Conservation (phyloP, 2,329 filamentous ascomycete genomes). For the Pezizomycotina sp. region DNA sequence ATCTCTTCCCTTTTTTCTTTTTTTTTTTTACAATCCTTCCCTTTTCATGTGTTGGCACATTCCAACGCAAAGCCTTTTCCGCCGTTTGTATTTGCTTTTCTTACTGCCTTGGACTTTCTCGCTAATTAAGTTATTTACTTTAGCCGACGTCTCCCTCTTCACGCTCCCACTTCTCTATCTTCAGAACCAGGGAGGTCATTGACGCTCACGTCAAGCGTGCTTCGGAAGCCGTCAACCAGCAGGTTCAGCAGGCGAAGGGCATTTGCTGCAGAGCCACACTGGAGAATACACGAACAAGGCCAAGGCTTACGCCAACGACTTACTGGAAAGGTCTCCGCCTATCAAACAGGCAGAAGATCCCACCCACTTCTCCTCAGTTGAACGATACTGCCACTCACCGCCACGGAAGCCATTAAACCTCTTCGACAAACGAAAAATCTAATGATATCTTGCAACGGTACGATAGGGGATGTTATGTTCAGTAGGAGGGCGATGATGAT, state of each 20-base stretch:
- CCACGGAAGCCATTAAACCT: background rate
- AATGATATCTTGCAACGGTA: too few relatives aligned
- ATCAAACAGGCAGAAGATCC: constrained; percentile 40
- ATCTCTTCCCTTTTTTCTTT: too few relatives aligned
- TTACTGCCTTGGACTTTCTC: too few relatives aligned
- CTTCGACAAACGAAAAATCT: too few relatives aligned
- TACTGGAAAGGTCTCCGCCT: constrained; percentile 43
- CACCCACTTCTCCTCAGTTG: constrained; percentile 22
- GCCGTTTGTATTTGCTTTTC: too few relatives aligned
- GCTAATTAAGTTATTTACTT: constrained; percentile 1
- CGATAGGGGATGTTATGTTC: too few relatives aligned
- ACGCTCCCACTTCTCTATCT: constrained; percentile 47
- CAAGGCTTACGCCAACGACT: constrained; percentile 52
- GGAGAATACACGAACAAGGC: constrained; percentile 45
- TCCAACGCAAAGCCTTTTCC: too few relatives aligned
- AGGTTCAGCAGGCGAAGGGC: constrained; percentile 47
- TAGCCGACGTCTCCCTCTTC: constrained; percentile 42
- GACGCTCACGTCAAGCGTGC: constrained; percentile 45
- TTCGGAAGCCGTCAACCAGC: constrained; percentile 42
- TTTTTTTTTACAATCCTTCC: too few relatives aligned
- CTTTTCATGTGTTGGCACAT: too few relatives aligned
- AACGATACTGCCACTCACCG: background rate
- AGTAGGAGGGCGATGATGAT: too few relatives aligned
- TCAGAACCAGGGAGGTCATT: constrained; percentile 52
- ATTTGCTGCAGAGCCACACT: constrained; percentile 47